Conservation (phyloP, 169 alveolate species). For the Plasmodium gonderi region DNA sequence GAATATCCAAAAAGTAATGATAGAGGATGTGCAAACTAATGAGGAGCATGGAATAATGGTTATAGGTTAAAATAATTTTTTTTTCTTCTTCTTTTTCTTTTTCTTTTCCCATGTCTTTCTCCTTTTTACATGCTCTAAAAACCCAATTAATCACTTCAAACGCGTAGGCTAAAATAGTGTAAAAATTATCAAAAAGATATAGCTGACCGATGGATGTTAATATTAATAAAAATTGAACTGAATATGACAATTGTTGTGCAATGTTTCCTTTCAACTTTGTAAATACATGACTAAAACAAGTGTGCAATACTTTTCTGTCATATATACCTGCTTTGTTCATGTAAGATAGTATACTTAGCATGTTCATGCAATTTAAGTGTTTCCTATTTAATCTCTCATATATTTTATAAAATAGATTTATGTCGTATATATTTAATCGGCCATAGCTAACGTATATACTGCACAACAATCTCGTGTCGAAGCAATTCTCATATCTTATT, state of each 20-base stretch:
- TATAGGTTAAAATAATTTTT: neutral
- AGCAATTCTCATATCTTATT: neutral
- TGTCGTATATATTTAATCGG: constrained; percentile 44
- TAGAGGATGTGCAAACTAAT: constrained; percentile 31
- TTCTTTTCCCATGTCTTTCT: neutral
- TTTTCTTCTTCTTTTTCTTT: neutral
- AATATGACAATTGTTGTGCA: neutral
- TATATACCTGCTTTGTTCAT: constrained; percentile 36
- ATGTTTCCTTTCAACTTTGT: neutral
- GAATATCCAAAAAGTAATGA: constrained; percentile 6
- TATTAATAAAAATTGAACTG: constrained; percentile 17
- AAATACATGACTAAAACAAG: constrained; percentile 20
- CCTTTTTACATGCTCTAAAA: neutral
- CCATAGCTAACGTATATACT: constrained; percentile 40
- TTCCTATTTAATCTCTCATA: neutral
- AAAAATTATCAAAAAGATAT: constrained; percentile 2
- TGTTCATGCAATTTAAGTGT: neutral
- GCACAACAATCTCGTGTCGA: constrained; percentile 23
- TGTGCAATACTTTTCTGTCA: constrained; percentile 1
- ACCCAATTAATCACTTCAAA: neutral
- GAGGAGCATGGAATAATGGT: constrained; percentile 21
- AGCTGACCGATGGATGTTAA: constrained; percentile 55
- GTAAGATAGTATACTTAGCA: constrained; percentile 28
- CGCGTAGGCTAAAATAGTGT: neutral
- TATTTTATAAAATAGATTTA: constrained; percentile 17